phyloP scores from a whole-genome alignment of 2,329 filamentous ascomycete species.

The Xylaria sp. region DNA sequence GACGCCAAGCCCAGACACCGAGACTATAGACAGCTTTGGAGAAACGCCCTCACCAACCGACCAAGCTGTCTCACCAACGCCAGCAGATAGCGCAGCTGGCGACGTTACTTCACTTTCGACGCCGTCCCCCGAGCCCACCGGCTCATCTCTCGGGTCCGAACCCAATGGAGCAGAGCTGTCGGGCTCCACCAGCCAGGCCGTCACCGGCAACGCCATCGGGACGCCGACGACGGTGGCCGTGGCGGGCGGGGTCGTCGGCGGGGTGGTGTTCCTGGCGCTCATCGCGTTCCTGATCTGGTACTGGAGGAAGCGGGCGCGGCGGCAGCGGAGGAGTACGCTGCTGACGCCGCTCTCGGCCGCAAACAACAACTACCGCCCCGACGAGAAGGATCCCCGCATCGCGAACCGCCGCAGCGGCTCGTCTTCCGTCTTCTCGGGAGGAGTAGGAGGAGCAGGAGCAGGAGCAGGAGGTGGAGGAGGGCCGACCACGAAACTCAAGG shows the following conservation, averaged over 20 bases:
- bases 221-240: slow-evolving; percentile 47
- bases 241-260: slow-evolving; percentile 55
- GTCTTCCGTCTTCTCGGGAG: too few species aligned
- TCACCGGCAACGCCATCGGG: slow-evolving; percentile 31
- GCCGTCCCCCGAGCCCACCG: slow-evolving; percentile 7
- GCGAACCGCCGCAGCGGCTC: too few species aligned
- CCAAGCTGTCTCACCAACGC: slow-evolving; percentile 1
- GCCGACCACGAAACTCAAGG: slow-evolving; percentile 50
- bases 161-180: slow-evolving; percentile 20
- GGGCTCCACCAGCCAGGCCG: slow-evolving; percentile 24
- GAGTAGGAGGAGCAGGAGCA: too few species aligned
- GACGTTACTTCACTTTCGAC: slow-evolving; percentile 5
- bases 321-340: slow-evolving; percentile 51
- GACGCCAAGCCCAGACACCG: slow-evolving; percentile 7
- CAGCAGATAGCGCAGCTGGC: slow-evolving; percentile 2
- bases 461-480: too few species aligned
- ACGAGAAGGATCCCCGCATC: slow-evolving; percentile 39
- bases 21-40: slow-evolving; percentile 18
- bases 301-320: slow-evolving; percentile 46
- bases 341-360: slow-evolving; percentile 52
- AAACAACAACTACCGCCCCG: slow-evolving; percentile 29
- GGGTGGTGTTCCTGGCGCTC: slow-evolving; percentile 49
- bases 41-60: slow-evolving; percentile 10
- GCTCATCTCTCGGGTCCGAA: slow-evolving; percentile 21
- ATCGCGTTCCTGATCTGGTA: slow-evolving; percentile 55